Percentiles rank a stretch among this genome's conserved stretches.
These are phyloP conservation scores for Trichoderma erinaceum DNA, from an alignment of 495 filamentous ascomycete genomes.

Conservation along the genomic window DNA sequence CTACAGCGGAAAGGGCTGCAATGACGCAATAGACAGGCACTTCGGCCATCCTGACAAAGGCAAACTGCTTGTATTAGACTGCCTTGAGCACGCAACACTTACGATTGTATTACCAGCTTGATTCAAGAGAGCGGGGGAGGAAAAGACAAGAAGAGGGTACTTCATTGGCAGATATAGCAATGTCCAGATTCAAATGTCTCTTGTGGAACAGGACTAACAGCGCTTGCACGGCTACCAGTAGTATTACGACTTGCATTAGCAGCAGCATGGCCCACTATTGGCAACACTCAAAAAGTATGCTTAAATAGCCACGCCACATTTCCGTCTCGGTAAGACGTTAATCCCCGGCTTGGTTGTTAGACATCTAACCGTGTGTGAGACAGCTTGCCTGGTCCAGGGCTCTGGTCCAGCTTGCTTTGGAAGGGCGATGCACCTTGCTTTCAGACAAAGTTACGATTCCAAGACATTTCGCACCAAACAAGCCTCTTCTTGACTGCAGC, in stretches of 20 bases:
- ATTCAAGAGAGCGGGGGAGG: too few species aligned
- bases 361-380: background rate
- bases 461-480: background rate
- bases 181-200: too few species aligned
- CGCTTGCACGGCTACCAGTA: background rate
- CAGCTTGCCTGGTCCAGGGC: background rate
- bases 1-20: too few species aligned
- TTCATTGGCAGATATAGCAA: too few species aligned
- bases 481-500: background rate
- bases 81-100: too few species aligned
- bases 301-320: background rate
- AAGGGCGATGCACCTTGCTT: background rate
- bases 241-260: background rate
- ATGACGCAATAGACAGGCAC: too few species aligned
- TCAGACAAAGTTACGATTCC: background rate
- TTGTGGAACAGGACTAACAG: background rate
- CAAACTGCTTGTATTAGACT: too few species aligned
- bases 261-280: background rate
- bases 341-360: background rate
- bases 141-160: too few species aligned
- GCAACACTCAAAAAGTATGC: conserved; percentile 4
- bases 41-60: too few species aligned
- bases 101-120: too few species aligned
- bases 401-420: background rate
- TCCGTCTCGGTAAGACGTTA: background rate